phyloP scores from a whole-genome alignment of 208 protist species.

The Lotmaria passim region DNA sequence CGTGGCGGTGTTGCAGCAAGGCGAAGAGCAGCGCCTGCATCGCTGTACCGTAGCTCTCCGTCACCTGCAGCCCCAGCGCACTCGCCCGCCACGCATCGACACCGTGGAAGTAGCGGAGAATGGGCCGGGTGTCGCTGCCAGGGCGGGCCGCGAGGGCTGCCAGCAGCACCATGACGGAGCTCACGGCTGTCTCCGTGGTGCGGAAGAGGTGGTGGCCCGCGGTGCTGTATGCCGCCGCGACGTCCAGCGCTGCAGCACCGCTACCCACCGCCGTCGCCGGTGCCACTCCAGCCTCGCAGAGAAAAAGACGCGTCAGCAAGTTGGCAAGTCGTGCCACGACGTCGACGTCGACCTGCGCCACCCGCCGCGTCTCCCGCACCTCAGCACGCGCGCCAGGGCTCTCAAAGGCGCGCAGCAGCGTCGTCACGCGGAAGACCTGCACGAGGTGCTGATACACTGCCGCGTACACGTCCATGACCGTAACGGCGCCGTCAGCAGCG shows the following conservation, averaged over 20 bases:
- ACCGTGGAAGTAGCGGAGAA: constrained; percentile 59
- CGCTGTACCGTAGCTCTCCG: constrained; percentile 56
- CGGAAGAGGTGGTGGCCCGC: constrained; percentile 46
- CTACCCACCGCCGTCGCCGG: not conserved
- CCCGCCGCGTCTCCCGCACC: constrained; percentile 30
- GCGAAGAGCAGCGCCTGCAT: constrained; percentile 42
- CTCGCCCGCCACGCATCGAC: constrained; percentile 53
- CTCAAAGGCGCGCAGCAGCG: constrained; percentile 51
- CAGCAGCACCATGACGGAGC: constrained; percentile 40
- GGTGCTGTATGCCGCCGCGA: constrained; percentile 28
- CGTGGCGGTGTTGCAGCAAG: constrained; percentile 42
- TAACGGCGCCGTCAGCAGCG: not conserved
- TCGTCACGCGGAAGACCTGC: constrained; percentile 37
- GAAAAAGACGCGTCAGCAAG: constrained; percentile 26
- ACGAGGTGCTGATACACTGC: constrained; percentile 29
- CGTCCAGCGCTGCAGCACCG: constrained; percentile 16
- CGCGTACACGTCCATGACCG: constrained; percentile 26
- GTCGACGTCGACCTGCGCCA: constrained; percentile 59
- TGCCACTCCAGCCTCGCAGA: constrained; percentile 32
- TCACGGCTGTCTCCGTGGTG: constrained; percentile 37
- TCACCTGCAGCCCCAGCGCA: constrained; percentile 44
- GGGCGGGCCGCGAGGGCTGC: constrained; percentile 34
- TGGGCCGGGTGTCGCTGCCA: constrained; percentile 42
- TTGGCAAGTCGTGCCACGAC: constrained; percentile 42
- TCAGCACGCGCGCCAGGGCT: constrained; percentile 35